Evolutionary conservation across 1,284 basidiomycete species (phyloP), one percentile per base, ranked within the genome.

Genomic region (Cryptococcus sp.): DNA sequence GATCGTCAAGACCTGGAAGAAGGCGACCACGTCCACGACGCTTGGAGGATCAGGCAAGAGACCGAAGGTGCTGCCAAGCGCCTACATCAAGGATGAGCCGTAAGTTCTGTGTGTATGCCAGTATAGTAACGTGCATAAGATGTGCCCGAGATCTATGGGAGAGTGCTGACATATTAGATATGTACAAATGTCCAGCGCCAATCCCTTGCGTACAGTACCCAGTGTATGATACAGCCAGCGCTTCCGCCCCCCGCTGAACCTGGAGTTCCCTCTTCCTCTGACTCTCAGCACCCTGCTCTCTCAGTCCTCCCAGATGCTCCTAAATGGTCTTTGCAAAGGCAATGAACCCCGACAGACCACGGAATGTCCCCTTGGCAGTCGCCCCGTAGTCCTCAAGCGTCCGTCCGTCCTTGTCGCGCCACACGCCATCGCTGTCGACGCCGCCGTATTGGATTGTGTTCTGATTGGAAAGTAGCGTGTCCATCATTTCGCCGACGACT

Each of bases 381-480:
- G 69, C 66, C n/a, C 77, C 77, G 44, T 76, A 75, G 58, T 76
- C 66, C 33, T 68, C 63, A 38, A 78, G 57, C 40, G 73, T 77
- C 48, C 79, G 80, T 23, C 84, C 84, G 2, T 82, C 74, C 48
- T 75, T 63, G 64, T 87, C 85, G 39, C 85, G 78, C 83, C 87
- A 89, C 52, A 85, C 79, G 0, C 87, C 88, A 53, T 88, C 85
- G 36, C 79, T 77, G 56, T 79, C 77, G 56, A 84, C 83, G n/a
- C 84, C 72, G 28, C 85, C 85, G 60, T 87, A 86, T 47, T 83
- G 69, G 59, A 83, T 79, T 20, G 87, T 88, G 69, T 86, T 87
- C 77, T 89, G 87, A 71, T 88, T 87, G 21, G 82, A 74, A 28
- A 82, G 68, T 18, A 89, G 78, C 1, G 82, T 72, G 46, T 82